Percentiles rank a stretch among this genome's conserved stretches.
Evolutionary conservation across 768 basidiomycete species (phyloP).

Genomic region (Phylloporus rhodoxanthus): DNA sequence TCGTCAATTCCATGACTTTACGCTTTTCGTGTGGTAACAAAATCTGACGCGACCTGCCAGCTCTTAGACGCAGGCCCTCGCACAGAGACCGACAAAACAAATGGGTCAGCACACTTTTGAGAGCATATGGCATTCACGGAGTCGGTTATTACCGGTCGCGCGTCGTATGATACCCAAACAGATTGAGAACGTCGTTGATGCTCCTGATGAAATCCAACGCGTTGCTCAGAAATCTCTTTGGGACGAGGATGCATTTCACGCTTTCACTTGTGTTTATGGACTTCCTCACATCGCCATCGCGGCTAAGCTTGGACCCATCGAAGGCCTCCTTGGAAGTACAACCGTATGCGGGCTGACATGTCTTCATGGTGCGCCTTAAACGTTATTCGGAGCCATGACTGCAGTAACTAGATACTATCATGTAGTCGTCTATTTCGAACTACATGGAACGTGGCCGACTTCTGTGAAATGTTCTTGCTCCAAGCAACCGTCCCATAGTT

Average conservation of each 20-base stretch:
- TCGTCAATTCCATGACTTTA: constrained; percentile 33
- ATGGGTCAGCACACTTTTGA: constrained; percentile 96
- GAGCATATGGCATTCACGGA: constrained; percentile 99
- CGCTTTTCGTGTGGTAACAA: not conserved
- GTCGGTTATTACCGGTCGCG: no score
- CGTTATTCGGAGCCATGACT: not conserved
- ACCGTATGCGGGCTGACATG: constrained; percentile 79
- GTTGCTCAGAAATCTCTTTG: constrained; percentile 95
- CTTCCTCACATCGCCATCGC: constrained; percentile 69
- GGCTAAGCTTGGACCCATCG: constrained; percentile 82
- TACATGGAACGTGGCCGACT: no score
- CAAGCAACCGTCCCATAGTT: no score
- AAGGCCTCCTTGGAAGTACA: constrained; percentile 94
- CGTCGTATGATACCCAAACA: constrained; percentile 97
- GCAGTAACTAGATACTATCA: constrained; percentile 15
- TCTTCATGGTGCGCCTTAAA: constrained; percentile 40
- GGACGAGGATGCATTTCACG: constrained; percentile 77
- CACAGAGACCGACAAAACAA: constrained; percentile 92
- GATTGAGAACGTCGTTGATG: constrained; percentile 90
- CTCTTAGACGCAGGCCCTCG: constrained; percentile 96
- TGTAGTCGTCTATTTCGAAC: no score
- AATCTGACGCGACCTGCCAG: constrained; percentile 23
- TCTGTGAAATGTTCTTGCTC: no score
- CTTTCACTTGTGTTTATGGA: constrained; percentile 11
- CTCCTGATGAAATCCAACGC: constrained; percentile 82